phyloP scores from a whole-genome alignment of 352 stramenopile species.

The Pseudoperonospora humuli region DNA sequence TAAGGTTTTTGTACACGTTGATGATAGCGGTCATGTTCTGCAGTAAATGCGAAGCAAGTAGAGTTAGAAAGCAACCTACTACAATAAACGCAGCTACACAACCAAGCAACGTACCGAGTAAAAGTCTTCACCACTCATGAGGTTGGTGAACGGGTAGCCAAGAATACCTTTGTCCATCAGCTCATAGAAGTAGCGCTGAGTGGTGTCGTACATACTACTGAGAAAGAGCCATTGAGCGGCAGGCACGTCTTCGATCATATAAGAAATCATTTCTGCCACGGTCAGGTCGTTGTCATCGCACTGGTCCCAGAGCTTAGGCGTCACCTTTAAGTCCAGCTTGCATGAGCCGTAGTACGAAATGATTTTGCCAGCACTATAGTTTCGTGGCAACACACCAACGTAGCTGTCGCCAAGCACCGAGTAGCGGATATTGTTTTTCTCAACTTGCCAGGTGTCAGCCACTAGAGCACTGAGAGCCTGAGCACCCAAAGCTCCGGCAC shows the following conservation, averaged over 20 bases:
- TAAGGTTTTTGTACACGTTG: slow-evolving; percentile 42
- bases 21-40: slow-evolving; percentile 45
- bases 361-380: slow-evolving; percentile 36
- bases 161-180: slow-evolving; percentile 44
- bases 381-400: slow-evolving; percentile 45
- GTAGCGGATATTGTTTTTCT: slow-evolving; percentile 46
- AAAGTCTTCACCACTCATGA: slow-evolving; percentile 49
- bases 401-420: slow-evolving; percentile 59
- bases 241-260: slow-evolving; percentile 41
- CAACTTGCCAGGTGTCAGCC: slow-evolving; percentile 48
- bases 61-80: not conserved
- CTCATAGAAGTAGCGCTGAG: slow-evolving; percentile 63
- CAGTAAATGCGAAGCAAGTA: not conserved
- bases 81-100: not conserved
- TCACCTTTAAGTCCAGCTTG: slow-evolving; percentile 37
- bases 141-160: slow-evolving; percentile 40
- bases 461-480: slow-evolving; percentile 39
- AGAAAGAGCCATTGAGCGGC: slow-evolving; percentile 56
- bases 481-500: slow-evolving; percentile 42
- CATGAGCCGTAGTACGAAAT: slow-evolving; percentile 59
- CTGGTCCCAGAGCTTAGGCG: slow-evolving; percentile 27
- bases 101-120: slow-evolving; percentile 27
- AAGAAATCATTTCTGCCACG: slow-evolving; percentile 41
- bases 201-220: slow-evolving; percentile 51
- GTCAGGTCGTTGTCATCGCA: slow-evolving; percentile 39